Percentiles rank a stretch among this genome's conserved stretches.
Conservation (phyloP, 305 asterid species). For the Ruellia speciosa region DNA sequence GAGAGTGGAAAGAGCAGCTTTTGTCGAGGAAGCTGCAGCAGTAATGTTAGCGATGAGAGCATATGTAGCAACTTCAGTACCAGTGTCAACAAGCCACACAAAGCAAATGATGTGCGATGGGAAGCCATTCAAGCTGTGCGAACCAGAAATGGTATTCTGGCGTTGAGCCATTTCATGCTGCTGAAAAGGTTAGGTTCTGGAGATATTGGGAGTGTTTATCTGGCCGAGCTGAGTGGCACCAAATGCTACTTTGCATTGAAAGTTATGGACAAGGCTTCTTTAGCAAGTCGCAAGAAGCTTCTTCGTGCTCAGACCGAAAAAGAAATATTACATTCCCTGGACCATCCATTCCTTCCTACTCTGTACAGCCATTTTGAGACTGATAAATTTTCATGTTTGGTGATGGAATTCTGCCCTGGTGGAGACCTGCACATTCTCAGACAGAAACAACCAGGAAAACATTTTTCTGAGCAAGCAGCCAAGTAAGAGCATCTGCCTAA, state of each 20-base stretch:
- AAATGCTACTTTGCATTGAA: slow-evolving; percentile 74
- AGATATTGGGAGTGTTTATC: slow-evolving; percentile 75
- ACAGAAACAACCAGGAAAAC: slow-evolving; percentile 72
- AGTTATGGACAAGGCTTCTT: slow-evolving; percentile 69
- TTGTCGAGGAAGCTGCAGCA: slow-evolving; percentile 60
- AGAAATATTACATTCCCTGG: slow-evolving; percentile 63
- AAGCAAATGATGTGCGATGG: slow-evolving; percentile 62
- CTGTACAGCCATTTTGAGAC: slow-evolving; percentile 70
- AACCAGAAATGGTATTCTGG: slow-evolving; percentile 46
- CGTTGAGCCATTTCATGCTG: slow-evolving; percentile 67
- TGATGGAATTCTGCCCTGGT: slow-evolving; percentile 84
- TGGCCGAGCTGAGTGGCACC: slow-evolving; percentile 65
- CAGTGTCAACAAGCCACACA: slow-evolving; percentile 63
- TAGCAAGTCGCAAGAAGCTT: slow-evolving; percentile 80
- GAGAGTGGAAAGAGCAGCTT: slow-evolving; percentile 67
- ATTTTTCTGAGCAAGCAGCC: slow-evolving; percentile 71
- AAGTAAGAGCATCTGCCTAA: too few species aligned
- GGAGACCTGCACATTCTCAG: slow-evolving; percentile 69
- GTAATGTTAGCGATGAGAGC: slow-evolving; percentile 66
- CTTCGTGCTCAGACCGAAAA: slow-evolving; percentile 77
- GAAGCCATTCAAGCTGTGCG: slow-evolving; percentile 68
- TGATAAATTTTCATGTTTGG: slow-evolving; percentile 72
- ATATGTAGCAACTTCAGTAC: slow-evolving; percentile 66
- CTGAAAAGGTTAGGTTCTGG: slow-evolving; percentile 75
- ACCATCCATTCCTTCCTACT: slow-evolving; percentile 77